Percentiles rank a stretch among this genome's conserved stretches.
Evolutionary conservation across 106 monocot species (phyloP).

Genomic region (Dendrobium huoshanense): DNA sequence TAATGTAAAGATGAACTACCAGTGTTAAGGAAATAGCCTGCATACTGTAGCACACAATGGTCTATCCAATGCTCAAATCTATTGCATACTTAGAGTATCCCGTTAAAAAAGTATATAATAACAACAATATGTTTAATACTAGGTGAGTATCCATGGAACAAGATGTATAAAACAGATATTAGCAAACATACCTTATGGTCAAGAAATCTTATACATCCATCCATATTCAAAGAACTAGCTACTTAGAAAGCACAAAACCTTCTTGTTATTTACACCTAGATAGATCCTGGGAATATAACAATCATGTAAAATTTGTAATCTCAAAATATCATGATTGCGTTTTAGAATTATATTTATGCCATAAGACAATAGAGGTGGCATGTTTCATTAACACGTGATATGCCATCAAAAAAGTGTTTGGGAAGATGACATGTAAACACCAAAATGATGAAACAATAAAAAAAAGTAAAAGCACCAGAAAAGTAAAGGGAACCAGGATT

Average conservation of each 20-base stretch:
- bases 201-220: too few species aligned
- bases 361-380: too few species aligned
- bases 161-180: background rate
- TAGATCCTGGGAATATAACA: background rate
- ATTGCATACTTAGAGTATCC: background rate
- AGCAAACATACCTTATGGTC: background rate
- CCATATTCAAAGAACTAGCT: too few species aligned
- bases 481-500: too few species aligned
- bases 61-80: background rate
- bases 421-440: too few species aligned
- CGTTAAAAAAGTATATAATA: background rate
- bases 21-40: background rate
- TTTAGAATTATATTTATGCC: background rate
- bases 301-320: background rate
- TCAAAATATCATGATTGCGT: background rate
- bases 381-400: too few species aligned
- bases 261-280: background rate
- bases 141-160: background rate
- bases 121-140: background rate
- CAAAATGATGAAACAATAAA: too few species aligned
- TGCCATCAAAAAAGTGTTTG: too few species aligned
- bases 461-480: too few species aligned
- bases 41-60: background rate
- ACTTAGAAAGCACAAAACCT: background rate
- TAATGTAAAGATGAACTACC: background rate